phyloP scores from a whole-genome alignment of 1,284 basidiomycete species.

The Rhodotorula sp. region DNA sequence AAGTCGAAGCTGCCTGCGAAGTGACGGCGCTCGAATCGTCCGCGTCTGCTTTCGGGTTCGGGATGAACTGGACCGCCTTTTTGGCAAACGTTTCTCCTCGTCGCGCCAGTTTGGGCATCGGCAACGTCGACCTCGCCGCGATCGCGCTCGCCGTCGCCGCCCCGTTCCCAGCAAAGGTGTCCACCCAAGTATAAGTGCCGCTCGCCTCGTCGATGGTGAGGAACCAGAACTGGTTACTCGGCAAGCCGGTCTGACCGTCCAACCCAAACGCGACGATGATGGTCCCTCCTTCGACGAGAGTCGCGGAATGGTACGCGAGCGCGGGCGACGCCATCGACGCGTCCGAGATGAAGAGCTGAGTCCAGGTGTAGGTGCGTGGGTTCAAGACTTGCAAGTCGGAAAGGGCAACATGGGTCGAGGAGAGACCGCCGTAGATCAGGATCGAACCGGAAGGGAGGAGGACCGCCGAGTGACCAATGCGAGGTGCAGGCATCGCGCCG shows the following conservation, averaged over 20 bases:
- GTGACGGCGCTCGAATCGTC: neutral
- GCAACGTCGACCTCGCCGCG: conserved; percentile 5
- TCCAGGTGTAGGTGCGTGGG: conserved; percentile 37
- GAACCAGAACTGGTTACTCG: conserved; percentile 33
- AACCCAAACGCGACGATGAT: conserved; percentile 48
- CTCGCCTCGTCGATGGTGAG: conserved; percentile 25
- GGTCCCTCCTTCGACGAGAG: conserved; percentile 41
- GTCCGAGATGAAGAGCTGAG: conserved; percentile 33
- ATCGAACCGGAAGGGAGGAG: conserved; percentile 44
- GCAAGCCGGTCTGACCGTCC: conserved; percentile 16
- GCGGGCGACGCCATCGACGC: conserved; percentile 37
- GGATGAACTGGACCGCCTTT: conserved; percentile 14
- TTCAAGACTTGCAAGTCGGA: conserved; percentile 44
- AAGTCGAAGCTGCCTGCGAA: neutral
- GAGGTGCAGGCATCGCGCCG: conserved; percentile 43
- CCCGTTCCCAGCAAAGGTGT: conserved; percentile 23
- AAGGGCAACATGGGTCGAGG: conserved; percentile 34
- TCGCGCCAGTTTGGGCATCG: conserved; percentile 6
- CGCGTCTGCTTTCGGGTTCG: conserved; percentile 24
- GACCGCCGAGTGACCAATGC: conserved; percentile 47
- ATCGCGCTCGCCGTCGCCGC: neutral
- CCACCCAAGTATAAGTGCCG: conserved; percentile 27
- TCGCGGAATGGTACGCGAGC: conserved; percentile 48
- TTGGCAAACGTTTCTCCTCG: conserved; percentile 4
- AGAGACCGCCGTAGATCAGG: conserved; percentile 47